Evolutionary conservation across 345 rosid species (phyloP), one percentile per base, ranked within the genome.

Genomic region (Lepidium didymum): DNA sequence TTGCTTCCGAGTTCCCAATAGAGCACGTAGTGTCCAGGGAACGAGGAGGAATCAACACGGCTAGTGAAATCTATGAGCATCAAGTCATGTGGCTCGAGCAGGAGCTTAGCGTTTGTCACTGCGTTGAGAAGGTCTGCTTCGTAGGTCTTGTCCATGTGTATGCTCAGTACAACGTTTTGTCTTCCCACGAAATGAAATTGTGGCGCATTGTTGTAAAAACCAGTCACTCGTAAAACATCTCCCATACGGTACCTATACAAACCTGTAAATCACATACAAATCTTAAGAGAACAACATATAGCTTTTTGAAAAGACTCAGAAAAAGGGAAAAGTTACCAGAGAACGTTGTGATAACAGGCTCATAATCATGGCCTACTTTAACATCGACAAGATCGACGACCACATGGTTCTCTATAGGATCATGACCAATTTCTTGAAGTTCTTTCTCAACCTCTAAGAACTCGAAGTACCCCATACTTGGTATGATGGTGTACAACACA

Each of bases 11-110:
- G 84, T 70, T 92, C 98, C 95, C 96, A 92, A 31, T 83, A 89
- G 16, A 92, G 76, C n/a, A 92, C 95, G 27, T 92, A 92, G 67
- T 87, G 96, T 13, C 91, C 98, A 10, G 98, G 98, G 56, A 85
- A 64, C 5, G 91, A 69, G 53, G 81, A 77, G 3, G 89, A 68
- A 25, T 92, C 92, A 0, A 91, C 91, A 52, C 81, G 81, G 83
- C 95, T 83, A 0, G 96, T 89, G 85, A 87, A 89, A 65, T 92
- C 98, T 0, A 81, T 79, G 15, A 92, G 78, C 72, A 92, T 86
- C 25, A 84, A 67, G 25, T 86, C 89, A 1, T 78, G 84, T 16
- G 86, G 86, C 68, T 86, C 86, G 0, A 92, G 81, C 13, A 75
- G 56, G 9, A 23, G 62, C 51, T 80, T 85, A 6, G 95, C 89